Percentiles rank a stretch among this genome's conserved stretches.
phyloP scores from a whole-genome alignment of 1,139 yeast genomes.

The Taphrina pruni region DNA sequence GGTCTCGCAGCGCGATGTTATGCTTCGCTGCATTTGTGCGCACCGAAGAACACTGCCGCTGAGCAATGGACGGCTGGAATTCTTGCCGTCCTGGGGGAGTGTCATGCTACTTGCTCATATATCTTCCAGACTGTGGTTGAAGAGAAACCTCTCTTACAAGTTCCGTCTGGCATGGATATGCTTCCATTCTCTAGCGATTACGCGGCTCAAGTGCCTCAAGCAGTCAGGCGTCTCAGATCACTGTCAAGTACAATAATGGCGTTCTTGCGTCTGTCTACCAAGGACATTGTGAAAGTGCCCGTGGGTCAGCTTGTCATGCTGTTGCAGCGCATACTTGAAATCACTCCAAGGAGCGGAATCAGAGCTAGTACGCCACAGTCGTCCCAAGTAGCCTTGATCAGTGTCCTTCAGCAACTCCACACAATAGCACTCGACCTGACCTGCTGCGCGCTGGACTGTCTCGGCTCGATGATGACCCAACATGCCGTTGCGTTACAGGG shows the following conservation, averaged over 20 bases:
- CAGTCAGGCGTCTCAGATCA: slow-evolving; percentile 14
- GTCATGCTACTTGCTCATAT: slow-evolving; percentile 36
- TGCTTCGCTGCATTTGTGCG: slow-evolving; percentile 40
- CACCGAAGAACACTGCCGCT: slow-evolving; percentile 36
- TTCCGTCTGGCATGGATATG: slow-evolving; percentile 31
- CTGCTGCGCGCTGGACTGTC: neutral
- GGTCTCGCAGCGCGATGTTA: slow-evolving; percentile 38
- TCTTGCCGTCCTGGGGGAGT: slow-evolving; percentile 27
- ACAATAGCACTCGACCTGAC: slow-evolving; percentile 1
- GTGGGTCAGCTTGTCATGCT: slow-evolving; percentile 21
- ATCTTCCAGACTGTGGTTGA: slow-evolving; percentile 39
- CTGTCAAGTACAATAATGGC: slow-evolving; percentile 12
- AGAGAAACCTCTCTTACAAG: slow-evolving; percentile 15
- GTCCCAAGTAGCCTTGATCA: slow-evolving; percentile 27
- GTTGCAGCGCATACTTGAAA: slow-evolving; percentile 17
- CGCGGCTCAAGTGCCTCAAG: slow-evolving; percentile 25
- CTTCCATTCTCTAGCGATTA: slow-evolving; percentile 22
- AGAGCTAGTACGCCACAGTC: slow-evolving; percentile 29
- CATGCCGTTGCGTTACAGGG: slow-evolving; percentile 7
- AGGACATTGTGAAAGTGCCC: slow-evolving; percentile 29
- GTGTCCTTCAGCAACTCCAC: slow-evolving; percentile 25
- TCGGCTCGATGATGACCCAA: slow-evolving; percentile 13
- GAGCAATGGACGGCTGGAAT: slow-evolving; percentile 40
- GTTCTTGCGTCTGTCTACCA: slow-evolving; percentile 19
- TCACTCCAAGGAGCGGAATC: slow-evolving; percentile 21